Base-by-base conservation (phyloP, 2,329 filamentous ascomycete genomes). In the Camptophora hylomeconis region DNA sequence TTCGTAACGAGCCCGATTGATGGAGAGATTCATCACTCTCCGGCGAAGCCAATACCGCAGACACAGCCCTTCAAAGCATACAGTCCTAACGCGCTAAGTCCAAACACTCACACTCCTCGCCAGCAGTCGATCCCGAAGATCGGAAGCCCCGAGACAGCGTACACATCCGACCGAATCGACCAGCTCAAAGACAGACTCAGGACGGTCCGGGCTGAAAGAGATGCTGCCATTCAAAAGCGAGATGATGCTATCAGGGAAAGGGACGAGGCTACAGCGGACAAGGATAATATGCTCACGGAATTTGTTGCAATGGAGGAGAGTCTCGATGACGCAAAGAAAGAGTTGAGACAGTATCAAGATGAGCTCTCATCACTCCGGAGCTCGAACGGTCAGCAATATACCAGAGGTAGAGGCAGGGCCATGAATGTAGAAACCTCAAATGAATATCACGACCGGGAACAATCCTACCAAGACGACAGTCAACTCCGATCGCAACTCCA, bases 331-430 rank as follows among this genome's bases (percentile, higher is more conserved):
- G 20, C 20, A 5, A 3, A 22, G 20, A n/a, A n/a, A n/a, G 13
- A 5, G n/a, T 5, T 22, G n/a, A 12, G n/a, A n/a, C n/a, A n/a
- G 3, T 12, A 12, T 3, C n/a, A 22, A n/a, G 20, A n/a, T 22
- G 20, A 22, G 13, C 20, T 22, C 20, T 12, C n/a, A n/a, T 22
- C 20, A 3, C 20, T 22, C 20, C 20, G 20, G n/a, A 12, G 13
- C n/a, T 22, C 20, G n/a, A n/a, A 22, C 20, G n/a, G 13, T n/a
- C 20, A 22, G 20, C 20, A 22, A n/a, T 5, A 22, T 12, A n/a
- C 3, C 20, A 22, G n/a, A n/a, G n/a, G 13, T n/a, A 12, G 13
- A 5, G 20, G 20, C 3, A 12, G n/a, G n/a, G 20, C n/a, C 6
- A 12, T 6, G n/a, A 12, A 12, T 22, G n/a, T 22, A 6, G n/a